Conservation (phyloP, 73 alveolate genomes). For the Vitrella brassicaformis region DNA sequence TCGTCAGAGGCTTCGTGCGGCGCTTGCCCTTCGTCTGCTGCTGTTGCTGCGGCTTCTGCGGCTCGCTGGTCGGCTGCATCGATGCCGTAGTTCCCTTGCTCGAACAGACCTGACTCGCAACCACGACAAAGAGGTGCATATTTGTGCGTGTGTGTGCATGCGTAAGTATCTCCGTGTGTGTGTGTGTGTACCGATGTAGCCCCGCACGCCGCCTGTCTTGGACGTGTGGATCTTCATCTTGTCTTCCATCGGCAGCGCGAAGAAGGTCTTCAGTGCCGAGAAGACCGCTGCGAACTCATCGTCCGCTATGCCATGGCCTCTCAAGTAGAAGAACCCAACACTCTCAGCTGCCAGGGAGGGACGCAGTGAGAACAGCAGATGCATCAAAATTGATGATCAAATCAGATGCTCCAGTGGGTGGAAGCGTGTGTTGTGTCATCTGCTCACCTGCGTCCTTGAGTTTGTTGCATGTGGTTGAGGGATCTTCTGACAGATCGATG, state of each 20-base stretch:
- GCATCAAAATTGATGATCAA: too few species aligned
- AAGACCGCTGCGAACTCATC: neutral
- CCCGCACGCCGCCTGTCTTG: neutral
- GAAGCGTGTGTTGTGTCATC: too few species aligned
- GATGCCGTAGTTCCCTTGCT: neutral
- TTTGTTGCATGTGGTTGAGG: too few species aligned
- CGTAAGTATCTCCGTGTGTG: too few species aligned
- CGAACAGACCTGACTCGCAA: too few species aligned
- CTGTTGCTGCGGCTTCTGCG: neutral
- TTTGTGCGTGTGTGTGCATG: too few species aligned
- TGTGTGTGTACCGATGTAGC: neutral
- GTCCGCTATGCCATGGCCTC: neutral
- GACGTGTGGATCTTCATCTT: neutral
- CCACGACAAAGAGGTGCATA: too few species aligned
- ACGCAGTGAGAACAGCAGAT: neutral
- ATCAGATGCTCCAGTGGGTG: too few species aligned
- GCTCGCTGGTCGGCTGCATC: neutral
- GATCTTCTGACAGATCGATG: too few species aligned
- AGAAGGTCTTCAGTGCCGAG: neutral
- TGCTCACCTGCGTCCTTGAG: too few species aligned
- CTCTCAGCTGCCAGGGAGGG: neutral
- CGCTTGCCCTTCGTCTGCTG: too few species aligned
- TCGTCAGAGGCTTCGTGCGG: neutral
- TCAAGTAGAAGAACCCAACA: neutral
- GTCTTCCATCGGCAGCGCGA: neutral